Conservation (phyloP, 176 grass and related monocot species). For the Leersia perrieri region DNA sequence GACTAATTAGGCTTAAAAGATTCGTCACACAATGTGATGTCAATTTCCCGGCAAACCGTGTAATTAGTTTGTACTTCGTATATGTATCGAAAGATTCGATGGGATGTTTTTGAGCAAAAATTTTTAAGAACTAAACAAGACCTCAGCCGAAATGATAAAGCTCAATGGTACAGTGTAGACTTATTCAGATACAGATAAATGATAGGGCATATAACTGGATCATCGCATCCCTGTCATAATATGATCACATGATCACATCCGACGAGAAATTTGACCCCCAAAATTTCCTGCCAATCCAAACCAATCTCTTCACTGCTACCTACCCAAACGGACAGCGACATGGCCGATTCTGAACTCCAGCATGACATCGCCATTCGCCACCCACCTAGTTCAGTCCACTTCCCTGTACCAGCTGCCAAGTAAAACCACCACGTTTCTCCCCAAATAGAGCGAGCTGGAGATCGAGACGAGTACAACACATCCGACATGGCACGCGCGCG, state of each 20-base stretch:
- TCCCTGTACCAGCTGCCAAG: background rate
- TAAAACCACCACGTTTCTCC: conserved; percentile 23
- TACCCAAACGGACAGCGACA: background rate
- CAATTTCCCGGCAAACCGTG: too few relatives aligned
- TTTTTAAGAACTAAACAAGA: too few relatives aligned
- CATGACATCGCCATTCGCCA: background rate
- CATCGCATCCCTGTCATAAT: background rate
- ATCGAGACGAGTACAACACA: background rate
- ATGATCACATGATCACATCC: background rate
- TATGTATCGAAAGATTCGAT: too few relatives aligned
- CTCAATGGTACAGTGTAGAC: background rate
- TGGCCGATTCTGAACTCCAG: background rate
- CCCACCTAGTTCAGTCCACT: conserved; percentile 9
- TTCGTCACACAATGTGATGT: too few relatives aligned
- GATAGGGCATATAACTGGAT: background rate
- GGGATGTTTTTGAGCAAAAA: too few relatives aligned
- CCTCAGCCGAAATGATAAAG: background rate
- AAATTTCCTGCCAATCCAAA: background rate
- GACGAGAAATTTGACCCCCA: conserved; percentile 9
- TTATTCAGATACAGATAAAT: background rate
- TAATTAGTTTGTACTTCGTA: too few relatives aligned
- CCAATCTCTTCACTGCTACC: background rate
- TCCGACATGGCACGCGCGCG: conserved; percentile 1
- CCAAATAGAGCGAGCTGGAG: background rate
- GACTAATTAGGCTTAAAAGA: too few relatives aligned